These are phyloP conservation scores for Coffea eugenioides DNA, from an alignment of 257 asterid species.

Conservation along the genomic window DNA sequence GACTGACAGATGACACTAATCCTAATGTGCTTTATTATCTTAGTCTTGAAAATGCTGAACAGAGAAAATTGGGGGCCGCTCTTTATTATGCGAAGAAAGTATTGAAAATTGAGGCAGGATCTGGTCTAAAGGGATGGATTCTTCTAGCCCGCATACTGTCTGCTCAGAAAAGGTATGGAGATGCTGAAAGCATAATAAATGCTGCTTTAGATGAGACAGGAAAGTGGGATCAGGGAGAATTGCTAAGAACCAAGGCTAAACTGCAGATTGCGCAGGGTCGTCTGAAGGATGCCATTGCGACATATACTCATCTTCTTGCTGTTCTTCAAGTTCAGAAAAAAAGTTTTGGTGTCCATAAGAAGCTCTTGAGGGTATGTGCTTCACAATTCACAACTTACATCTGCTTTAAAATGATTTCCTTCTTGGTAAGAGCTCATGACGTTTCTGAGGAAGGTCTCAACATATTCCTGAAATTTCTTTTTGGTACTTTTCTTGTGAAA, in stretches of 20 bases:
- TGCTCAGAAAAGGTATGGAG: constrained; percentile 68
- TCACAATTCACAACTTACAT: background rate
- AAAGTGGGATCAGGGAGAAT: constrained; percentile 80
- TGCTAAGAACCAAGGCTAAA: constrained; percentile 69
- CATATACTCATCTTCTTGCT: constrained; percentile 81
- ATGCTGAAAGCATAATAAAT: constrained; percentile 71
- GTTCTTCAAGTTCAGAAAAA: constrained; percentile 81
- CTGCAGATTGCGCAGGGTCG: constrained; percentile 71
- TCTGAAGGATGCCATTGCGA: constrained; percentile 56
- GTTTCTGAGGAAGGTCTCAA: background rate
- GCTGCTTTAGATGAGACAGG: constrained; percentile 92
- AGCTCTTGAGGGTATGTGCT: constrained; percentile 49
- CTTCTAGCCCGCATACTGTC: constrained; percentile 86
- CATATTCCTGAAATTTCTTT: background rate
- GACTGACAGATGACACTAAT: constrained; percentile 42
- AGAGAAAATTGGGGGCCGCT: constrained; percentile 75
- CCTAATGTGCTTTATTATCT: constrained; percentile 50
- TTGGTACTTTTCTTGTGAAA: background rate
- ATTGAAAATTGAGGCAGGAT: constrained; percentile 64
- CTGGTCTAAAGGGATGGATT: constrained; percentile 66
- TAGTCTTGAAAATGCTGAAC: constrained; percentile 83
- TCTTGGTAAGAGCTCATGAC: background rate
- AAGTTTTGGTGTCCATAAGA: constrained; percentile 44
- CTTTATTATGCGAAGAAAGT: constrained; percentile 67
- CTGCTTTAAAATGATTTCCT: background rate